These are phyloP conservation scores for Musa beccarii DNA, from an alignment of 176 grass and related monocot species.

Conservation along the genomic window DNA sequence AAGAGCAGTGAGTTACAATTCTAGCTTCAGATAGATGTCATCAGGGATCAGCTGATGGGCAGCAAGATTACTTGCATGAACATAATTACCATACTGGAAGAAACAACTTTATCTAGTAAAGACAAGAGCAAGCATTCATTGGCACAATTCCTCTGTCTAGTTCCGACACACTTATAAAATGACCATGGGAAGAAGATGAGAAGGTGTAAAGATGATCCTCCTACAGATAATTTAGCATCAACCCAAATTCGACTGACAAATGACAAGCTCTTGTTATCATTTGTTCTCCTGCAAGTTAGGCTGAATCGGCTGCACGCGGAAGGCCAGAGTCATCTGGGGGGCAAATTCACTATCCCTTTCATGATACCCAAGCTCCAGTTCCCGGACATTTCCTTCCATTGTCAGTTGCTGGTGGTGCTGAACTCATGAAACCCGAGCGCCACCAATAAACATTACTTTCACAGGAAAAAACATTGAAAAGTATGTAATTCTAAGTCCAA, in stretches of 20 bases:
- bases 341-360: slow-evolving; percentile 62
- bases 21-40: background rate
- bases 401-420: slow-evolving; percentile 64
- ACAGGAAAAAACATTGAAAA: no score
- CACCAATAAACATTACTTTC: no score
- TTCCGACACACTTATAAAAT: background rate
- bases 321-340: slow-evolving; percentile 79
- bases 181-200: background rate
- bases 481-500: no score
- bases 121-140: background rate
- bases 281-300: slow-evolving; percentile 84
- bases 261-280: slow-evolving; percentile 14
- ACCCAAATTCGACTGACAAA: background rate
- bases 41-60: background rate
- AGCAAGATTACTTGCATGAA: background rate
- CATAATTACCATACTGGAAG: no score
- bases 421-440: background rate
- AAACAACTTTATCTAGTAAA: no score
- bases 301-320: slow-evolving; percentile 79
- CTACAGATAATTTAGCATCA: background rate
- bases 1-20: background rate
- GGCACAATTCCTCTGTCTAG: background rate
- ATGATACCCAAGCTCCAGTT: slow-evolving; percentile 66
- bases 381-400: slow-evolving; percentile 59
- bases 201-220: background rate